Evolutionary conservation across 2,329 filamentous ascomycete genomes (phyloP).

Genomic region (Pseudopithomyces maydicus): DNA sequence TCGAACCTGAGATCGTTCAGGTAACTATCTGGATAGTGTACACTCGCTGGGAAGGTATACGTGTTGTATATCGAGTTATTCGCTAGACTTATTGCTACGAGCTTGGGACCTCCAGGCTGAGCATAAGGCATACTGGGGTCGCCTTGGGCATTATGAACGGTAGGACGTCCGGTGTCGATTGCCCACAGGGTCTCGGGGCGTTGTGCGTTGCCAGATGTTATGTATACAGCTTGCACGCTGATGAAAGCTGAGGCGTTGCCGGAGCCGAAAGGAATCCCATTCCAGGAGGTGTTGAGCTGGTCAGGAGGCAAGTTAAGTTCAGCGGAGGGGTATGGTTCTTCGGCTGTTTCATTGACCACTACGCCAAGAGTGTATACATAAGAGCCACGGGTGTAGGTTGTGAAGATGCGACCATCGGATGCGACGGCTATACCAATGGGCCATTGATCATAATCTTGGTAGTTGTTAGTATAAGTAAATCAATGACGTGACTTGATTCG

Average conservation of each 20-base stretch:
- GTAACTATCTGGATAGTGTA: conserved; percentile 54
- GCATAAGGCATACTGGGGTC: conserved; percentile 30
- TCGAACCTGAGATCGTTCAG: conserved; percentile 60
- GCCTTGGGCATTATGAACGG: conserved; percentile 43
- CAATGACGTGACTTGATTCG: not conserved
- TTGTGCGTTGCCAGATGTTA: conserved; percentile 48
- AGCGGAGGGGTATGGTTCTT: conserved; percentile 51
- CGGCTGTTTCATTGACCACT: conserved; percentile 53
- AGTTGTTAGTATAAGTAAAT: not conserved
- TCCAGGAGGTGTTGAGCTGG: conserved; percentile 49
- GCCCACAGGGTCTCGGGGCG: conserved; percentile 49
- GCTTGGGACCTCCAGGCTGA: conserved; percentile 53
- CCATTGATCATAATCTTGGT: conserved; percentile 51
- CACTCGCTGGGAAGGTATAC: conserved; percentile 53
- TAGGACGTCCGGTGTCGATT: conserved; percentile 55
- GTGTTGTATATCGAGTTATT: conserved; percentile 55
- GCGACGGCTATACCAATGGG: conserved; percentile 57
- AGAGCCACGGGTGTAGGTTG: conserved; percentile 55
- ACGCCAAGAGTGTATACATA: conserved; percentile 56
- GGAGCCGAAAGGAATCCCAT: conserved; percentile 53
- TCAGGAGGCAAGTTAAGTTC: conserved; percentile 52
- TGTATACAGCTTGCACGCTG: conserved; percentile 57
- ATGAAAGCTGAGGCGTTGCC: conserved; percentile 52
- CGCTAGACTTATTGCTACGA: conserved; percentile 54
- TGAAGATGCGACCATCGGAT: conserved; percentile 55